These are phyloP conservation scores for Farysia itapuensis DNA, from an alignment of 1,284 basidiomycete species.

Conservation along the genomic window DNA sequence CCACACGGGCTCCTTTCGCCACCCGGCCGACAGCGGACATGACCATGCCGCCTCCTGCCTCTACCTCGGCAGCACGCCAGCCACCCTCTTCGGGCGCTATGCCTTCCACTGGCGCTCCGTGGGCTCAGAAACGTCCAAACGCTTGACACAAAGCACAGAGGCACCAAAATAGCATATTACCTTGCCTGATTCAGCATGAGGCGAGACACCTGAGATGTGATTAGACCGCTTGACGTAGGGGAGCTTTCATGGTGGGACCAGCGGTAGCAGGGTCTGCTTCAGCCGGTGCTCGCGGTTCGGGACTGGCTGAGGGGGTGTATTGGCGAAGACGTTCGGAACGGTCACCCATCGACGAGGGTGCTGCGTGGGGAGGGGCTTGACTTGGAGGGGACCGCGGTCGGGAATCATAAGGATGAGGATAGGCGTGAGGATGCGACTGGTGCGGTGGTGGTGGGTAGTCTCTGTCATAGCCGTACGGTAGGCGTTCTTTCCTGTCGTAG, in stretches of 20 bases:
- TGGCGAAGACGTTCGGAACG: constrained; percentile 29
- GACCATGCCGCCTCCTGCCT: too few relatives aligned
- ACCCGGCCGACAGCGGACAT: too few relatives aligned
- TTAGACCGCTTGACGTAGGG: constrained; percentile 12
- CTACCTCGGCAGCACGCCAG: too few relatives aligned
- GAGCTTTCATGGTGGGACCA: constrained; percentile 23
- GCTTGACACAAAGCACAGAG: too few relatives aligned
- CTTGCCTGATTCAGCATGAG: too few relatives aligned
- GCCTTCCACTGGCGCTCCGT: too few relatives aligned
- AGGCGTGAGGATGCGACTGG: not conserved
- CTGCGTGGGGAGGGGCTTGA: not conserved
- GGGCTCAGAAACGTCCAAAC: too few relatives aligned
- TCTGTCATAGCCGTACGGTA: not conserved
- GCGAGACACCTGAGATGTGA: too few relatives aligned
- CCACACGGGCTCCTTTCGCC: too few relatives aligned
- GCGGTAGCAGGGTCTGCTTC: constrained; percentile 1
- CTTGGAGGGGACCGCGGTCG: constrained; percentile 1
- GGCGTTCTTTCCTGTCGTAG: not conserved
- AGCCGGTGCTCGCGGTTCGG: constrained; percentile 11
- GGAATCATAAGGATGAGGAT: constrained; percentile 2
- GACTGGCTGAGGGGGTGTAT: constrained; percentile 28
- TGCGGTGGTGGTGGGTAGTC: not conserved
- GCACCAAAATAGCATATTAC: too few relatives aligned
- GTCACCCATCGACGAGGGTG: constrained; percentile 8
- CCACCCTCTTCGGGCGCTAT: too few relatives aligned